Evolutionary conservation across 2,329 filamentous ascomycete species (phyloP).

Genomic region (Herpotrichia juniperi): DNA sequence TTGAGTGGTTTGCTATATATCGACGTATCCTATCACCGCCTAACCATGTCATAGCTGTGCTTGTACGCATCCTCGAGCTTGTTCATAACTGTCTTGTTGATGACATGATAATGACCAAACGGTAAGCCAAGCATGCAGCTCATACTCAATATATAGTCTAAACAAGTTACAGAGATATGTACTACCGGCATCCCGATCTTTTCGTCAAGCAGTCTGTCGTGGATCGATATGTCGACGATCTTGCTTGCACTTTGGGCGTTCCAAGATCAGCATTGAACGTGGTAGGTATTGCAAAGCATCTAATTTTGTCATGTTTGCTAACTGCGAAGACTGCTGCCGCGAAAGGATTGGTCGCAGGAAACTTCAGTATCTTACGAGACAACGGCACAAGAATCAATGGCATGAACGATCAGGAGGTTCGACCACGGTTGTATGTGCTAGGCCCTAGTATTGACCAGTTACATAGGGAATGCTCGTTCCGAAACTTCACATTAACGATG

Average conservation of each 20-base stretch:
- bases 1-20: conserved; percentile 29
- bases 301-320: conserved; percentile 1
- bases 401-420: conserved; percentile 49
- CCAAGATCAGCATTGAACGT: conserved; percentile 72
- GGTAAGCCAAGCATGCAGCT: conserved; percentile 44
- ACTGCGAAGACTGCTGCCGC: conserved; percentile 69
- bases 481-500: conserved; percentile 54
- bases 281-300: conserved; percentile 55
- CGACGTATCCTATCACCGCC: conserved; percentile 3
- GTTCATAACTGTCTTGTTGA: conserved; percentile 59
- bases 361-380: conserved; percentile 54
- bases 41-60: conserved; percentile 51
- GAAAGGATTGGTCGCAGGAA: conserved; percentile 73
- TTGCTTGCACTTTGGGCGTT: conserved; percentile 72
- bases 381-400: conserved; percentile 53
- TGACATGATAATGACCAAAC: conserved; percentile 60
- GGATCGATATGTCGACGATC: conserved; percentile 74
- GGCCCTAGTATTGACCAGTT: background rate
- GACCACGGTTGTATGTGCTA: background rate
- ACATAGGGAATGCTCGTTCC: conserved; percentile 70
- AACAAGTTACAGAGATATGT: conserved; percentile 69
- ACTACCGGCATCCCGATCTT: conserved; percentile 75
- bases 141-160: background rate
- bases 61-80: conserved; percentile 62
- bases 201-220: conserved; percentile 73